A percentile compares a stretch with the other conserved stretches of the same genome.
These are phyloP conservation scores for Prunus campanulata DNA, from an alignment of 306 rosid species.

Conservation along the genomic window DNA sequence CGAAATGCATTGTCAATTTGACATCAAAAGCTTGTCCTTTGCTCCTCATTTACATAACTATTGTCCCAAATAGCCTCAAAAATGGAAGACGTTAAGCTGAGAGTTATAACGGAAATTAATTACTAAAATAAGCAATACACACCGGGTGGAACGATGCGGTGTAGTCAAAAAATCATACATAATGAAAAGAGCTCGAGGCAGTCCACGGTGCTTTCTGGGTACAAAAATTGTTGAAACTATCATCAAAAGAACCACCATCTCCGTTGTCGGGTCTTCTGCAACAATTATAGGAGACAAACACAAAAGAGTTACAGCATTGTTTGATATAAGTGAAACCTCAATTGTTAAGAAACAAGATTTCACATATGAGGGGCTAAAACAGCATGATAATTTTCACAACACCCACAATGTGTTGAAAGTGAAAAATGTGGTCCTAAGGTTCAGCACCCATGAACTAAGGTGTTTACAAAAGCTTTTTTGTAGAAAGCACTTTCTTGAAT, in stretches of 20 bases:
- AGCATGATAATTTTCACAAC: background rate
- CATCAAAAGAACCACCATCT: constrained; percentile 72
- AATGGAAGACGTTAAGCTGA: background rate
- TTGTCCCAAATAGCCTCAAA: background rate
- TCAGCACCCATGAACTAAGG: background rate
- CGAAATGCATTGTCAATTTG: background rate
- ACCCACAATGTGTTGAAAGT: background rate
- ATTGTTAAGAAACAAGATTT: background rate
- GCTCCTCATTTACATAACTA: background rate
- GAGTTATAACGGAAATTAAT: background rate
- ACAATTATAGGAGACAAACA: constrained; percentile 14
- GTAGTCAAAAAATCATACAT: background rate
- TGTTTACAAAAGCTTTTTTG: background rate
- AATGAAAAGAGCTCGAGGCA: background rate
- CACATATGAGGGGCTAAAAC: background rate
- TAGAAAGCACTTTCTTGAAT: background rate
- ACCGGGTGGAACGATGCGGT: background rate
- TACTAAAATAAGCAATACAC: background rate
- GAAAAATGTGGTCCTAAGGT: background rate
- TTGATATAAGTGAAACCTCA: background rate
- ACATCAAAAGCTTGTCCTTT: background rate
- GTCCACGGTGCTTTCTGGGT: constrained; percentile 6
- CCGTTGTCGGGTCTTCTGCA: constrained; percentile 53
- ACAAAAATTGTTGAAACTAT: constrained; percentile 20
- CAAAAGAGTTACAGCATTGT: constrained; percentile 7